phyloP scores from a whole-genome alignment of 345 rosid species.

The Lenwebbia sp. region DNA sequence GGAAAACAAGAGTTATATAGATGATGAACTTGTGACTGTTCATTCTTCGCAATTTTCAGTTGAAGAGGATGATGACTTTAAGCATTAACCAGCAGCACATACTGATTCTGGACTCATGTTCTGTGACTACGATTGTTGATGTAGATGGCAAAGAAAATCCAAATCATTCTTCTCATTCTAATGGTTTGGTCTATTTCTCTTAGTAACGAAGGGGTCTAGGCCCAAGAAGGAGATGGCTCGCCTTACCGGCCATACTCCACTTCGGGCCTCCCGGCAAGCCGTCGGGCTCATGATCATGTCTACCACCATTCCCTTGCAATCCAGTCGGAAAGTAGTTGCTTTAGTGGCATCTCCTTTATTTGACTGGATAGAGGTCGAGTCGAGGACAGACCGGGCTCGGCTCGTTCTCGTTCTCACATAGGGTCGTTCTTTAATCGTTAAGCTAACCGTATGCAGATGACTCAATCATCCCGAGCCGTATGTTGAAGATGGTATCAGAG shows the following conservation, averaged over 20 bases:
- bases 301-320: neutral
- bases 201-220: neutral
- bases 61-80: conserved; percentile 20
- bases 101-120: neutral
- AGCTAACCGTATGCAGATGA: neutral
- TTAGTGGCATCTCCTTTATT: neutral
- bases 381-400: neutral
- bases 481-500: neutral
- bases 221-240: neutral
- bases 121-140: neutral
- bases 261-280: neutral
- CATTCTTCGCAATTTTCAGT: conserved; percentile 41
- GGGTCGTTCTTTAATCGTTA: neutral
- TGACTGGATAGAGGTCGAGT: neutral
- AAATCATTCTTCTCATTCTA: neutral
- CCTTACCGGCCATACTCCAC: neutral
- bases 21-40: conserved; percentile 31
- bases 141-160: neutral
- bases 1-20: conserved; percentile 32
- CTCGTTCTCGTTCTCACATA: neutral
- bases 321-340: neutral
- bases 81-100: conserved; percentile 12
- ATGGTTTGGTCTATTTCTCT: neutral
- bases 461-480: neutral
- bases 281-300: neutral